phyloP scores from a whole-genome alignment of 108 stramenopile genomes.

The Seminavis robusta region DNA sequence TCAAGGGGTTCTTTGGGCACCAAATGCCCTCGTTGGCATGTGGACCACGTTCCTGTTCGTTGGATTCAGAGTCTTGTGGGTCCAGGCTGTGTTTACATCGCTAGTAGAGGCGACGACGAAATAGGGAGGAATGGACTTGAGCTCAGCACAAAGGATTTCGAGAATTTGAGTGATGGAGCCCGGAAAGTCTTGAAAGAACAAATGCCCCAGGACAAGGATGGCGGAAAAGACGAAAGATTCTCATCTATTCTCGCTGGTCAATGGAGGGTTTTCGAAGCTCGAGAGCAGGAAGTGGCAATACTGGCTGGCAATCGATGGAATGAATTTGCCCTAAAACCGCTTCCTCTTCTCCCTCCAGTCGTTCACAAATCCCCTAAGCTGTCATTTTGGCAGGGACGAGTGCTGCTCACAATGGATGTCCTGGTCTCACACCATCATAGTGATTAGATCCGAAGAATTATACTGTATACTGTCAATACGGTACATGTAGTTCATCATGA shows the following conservation, averaged over 20 bases:
- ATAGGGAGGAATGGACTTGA: neutral
- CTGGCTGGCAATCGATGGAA: slow-evolving; percentile 49
- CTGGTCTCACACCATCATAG: no score
- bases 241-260: slow-evolving; percentile 21
- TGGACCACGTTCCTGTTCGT: slow-evolving; percentile 66
- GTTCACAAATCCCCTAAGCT: no score
- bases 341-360: no score
- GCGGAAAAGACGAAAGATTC: slow-evolving; percentile 19
- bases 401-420: no score
- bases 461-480: no score
- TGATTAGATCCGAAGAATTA: no score
- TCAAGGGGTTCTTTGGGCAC: slow-evolving; percentile 41
- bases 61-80: slow-evolving; percentile 56
- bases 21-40: slow-evolving; percentile 70
- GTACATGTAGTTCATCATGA: no score
- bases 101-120: slow-evolving; percentile 13
- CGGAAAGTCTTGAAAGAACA: slow-evolving; percentile 25
- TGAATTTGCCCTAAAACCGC: no score
- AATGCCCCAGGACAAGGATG: slow-evolving; percentile 34
- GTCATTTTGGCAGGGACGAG: no score
- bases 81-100: slow-evolving; percentile 56
- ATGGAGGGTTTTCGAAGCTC: slow-evolving; percentile 20
- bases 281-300: slow-evolving; percentile 43
- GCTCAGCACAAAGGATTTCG: no score
- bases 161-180: slow-evolving; percentile 8